phyloP scores from a whole-genome alignment of 2,329 filamentous ascomycete genomes.

The Zasmidium angulare region DNA sequence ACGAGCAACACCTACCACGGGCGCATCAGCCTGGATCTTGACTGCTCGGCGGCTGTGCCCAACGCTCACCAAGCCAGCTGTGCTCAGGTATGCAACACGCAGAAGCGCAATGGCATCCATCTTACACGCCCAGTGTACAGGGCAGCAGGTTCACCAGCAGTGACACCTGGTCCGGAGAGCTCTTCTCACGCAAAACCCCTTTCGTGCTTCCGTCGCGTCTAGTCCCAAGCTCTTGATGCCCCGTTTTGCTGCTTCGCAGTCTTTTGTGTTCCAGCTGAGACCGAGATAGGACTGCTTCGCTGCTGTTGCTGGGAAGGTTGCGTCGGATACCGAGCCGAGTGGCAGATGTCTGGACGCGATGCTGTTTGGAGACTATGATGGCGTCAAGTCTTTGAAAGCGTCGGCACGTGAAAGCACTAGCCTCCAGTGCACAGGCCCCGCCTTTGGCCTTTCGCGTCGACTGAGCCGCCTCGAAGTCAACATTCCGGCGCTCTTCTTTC shows the following conservation, averaged over 20 bases:
- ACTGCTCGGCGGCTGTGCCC: not conserved
- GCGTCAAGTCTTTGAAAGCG: too few species aligned
- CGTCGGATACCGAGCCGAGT: not conserved
- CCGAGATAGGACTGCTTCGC: not conserved
- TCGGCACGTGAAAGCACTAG: too few species aligned
- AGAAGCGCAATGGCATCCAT: constrained; percentile 17
- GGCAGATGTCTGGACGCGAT: not conserved
- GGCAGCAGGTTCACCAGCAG: not conserved
- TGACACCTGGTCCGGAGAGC: not conserved
- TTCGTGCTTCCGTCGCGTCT: not conserved
- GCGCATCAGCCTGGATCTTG: constrained; percentile 22
- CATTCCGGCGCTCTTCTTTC: constrained; percentile 1
- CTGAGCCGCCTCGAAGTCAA: not conserved
- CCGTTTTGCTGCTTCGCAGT: not conserved
- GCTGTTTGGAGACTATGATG: not conserved
- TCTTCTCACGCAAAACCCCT: not conserved
- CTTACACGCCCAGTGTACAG: not conserved
- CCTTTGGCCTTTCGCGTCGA: too few species aligned
- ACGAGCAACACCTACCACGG: constrained; percentile 50
- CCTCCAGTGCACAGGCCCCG: not conserved
- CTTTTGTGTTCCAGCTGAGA: not conserved
- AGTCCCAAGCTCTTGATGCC: not conserved
- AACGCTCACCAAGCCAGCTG: constrained; percentile 22
- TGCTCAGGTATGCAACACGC: constrained; percentile 20
- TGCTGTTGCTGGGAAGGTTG: not conserved